These are phyloP conservation scores for Rhipidocladum racemiflorum DNA, from an alignment of 176 grass and related monocot species.

Conservation along the genomic window DNA sequence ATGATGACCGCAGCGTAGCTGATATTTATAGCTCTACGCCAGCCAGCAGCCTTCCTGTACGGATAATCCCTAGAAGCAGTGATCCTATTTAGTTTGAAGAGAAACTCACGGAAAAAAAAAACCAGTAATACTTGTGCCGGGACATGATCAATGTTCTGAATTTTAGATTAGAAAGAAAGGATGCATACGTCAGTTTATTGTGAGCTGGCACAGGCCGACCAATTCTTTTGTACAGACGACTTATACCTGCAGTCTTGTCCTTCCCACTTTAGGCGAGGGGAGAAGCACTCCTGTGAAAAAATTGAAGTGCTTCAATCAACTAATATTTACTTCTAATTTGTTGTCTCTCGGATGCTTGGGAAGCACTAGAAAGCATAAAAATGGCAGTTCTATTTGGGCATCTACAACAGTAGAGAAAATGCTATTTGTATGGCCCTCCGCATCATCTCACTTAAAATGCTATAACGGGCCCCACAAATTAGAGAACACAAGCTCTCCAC, in stretches of 20 bases:
- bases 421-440: too few relatives aligned
- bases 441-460: too few relatives aligned
- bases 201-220: background rate
- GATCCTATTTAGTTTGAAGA: conserved; percentile 47
- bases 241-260: background rate
- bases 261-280: background rate
- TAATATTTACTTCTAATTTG: background rate
- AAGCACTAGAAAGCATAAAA: background rate
- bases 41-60: conserved; percentile 48
- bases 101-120: background rate
- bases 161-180: background rate
- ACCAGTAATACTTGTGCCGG: background rate
- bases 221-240: background rate
- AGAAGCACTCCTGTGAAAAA: background rate
- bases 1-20: background rate
- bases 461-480: too few relatives aligned
- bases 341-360: background rate
- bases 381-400: too few relatives aligned
- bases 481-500: too few relatives aligned
- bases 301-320: background rate
- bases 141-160: background rate
- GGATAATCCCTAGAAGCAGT: conserved; percentile 61
- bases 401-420: too few relatives aligned
- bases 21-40: conserved; percentile 24
- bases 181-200: background rate